phyloP scores from a whole-genome alignment of 345 rosid genomes.

The Salix koriyanagi region DNA sequence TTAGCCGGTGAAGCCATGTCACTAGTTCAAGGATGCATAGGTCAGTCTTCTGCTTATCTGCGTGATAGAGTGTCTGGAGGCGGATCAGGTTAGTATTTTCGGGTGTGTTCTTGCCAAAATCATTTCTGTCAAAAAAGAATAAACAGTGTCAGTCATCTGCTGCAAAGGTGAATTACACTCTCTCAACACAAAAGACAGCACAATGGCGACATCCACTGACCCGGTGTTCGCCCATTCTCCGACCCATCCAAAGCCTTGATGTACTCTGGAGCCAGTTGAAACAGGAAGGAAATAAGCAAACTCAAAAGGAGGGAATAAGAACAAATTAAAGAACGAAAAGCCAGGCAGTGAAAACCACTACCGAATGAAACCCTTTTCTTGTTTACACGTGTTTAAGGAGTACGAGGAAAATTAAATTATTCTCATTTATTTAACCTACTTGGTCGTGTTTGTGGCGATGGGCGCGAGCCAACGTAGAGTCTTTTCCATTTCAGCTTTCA shows the following conservation, averaged over 20 bases:
- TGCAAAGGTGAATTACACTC: not conserved
- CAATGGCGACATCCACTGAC: conserved; percentile 32
- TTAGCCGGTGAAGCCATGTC: conserved; percentile 69
- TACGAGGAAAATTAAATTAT: not conserved
- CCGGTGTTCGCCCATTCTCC: conserved; percentile 97
- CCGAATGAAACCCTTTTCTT: not conserved
- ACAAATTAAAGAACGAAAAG: not conserved
- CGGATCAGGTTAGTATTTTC: conserved; percentile 41
- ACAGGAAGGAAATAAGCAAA: conserved; percentile 9
- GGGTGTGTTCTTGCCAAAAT: conserved; percentile 15
- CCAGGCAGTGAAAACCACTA: not conserved
- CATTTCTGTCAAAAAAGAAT: conserved; percentile 9
- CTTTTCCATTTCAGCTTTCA: conserved; percentile 84
- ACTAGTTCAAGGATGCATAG: conserved; percentile 63
- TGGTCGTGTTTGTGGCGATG: conserved; percentile 71
- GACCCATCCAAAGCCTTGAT: conserved; percentile 95
- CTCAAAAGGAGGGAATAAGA: not conserved
- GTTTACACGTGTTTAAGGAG: not conserved
- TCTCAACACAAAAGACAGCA: not conserved
- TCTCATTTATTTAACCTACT: conserved; percentile 38
- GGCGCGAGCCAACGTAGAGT: conserved; percentile 82
- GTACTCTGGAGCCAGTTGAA: conserved; percentile 50
- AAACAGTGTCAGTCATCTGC: not conserved
- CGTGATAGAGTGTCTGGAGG: conserved; percentile 80
- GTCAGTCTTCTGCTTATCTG: conserved; percentile 63